phyloP scores from a whole-genome alignment of 176 grass and related monocot genomes.

The Chrysopogon serrulatus region DNA sequence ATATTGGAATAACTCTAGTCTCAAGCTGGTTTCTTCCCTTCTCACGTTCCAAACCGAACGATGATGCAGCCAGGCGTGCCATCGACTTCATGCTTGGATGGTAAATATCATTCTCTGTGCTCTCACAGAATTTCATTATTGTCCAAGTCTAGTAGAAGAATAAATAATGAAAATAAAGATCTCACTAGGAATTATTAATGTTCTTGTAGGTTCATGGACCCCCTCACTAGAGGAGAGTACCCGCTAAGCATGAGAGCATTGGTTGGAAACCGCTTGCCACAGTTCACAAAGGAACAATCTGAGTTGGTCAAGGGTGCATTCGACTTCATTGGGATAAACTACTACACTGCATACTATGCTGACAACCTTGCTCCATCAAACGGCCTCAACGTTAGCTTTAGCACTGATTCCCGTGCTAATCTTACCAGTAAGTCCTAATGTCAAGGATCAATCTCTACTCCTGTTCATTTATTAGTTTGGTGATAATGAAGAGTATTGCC shows the following conservation, averaged over 20 bases:
- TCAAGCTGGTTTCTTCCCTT: conserved; percentile 53
- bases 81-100: conserved; percentile 74
- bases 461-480: not conserved
- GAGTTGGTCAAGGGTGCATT: conserved; percentile 43
- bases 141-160: no score
- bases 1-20: conserved; percentile 53
- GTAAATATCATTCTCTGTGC: conserved; percentile 8
- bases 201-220: conserved; percentile 45
- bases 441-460: not conserved
- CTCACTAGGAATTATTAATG: not conserved
- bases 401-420: conserved; percentile 39
- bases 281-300: conserved; percentile 46
- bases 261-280: conserved; percentile 40
- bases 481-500: not conserved
- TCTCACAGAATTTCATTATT: not conserved
- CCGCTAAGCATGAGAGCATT: conserved; percentile 40
- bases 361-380: conserved; percentile 25
- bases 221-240: conserved; percentile 43
- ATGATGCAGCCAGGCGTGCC: conserved; percentile 33
- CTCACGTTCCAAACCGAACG: conserved; percentile 35
- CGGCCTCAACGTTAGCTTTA: conserved; percentile 28
- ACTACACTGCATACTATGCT: conserved; percentile 46
- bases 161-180: not conserved
- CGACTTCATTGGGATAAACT: conserved; percentile 74
- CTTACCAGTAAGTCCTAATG: conserved; percentile 1